A percentile compares a stretch with the other conserved stretches of the same genome.
phyloP scores from a whole-genome alignment of 176 grass and related monocot genomes.

The Lolium multiflorum region DNA sequence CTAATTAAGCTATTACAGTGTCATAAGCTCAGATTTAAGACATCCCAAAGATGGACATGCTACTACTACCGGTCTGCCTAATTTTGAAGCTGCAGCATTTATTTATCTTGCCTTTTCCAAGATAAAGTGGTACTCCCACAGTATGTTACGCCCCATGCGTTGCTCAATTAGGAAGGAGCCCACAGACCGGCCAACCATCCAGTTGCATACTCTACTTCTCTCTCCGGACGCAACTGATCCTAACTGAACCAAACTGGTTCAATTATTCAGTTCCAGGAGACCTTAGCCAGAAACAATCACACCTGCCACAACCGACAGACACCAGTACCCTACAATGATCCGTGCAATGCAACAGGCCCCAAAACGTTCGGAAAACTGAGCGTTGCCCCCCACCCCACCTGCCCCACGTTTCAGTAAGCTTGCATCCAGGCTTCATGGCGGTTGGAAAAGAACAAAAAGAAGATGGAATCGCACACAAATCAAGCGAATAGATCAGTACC shows the following conservation, averaged over 20 bases:
- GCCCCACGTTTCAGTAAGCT: neutral
- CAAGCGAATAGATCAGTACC: neutral
- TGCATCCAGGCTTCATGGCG: neutral
- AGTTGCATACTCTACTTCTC: neutral
- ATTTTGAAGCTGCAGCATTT: neutral
- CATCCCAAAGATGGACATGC: slow-evolving; percentile 2
- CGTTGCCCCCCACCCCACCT: neutral
- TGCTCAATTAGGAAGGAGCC: slow-evolving; percentile 34
- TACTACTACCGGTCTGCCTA: neutral
- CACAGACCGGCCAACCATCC: slow-evolving; percentile 30
- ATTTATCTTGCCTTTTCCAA: neutral
- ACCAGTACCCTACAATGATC: neutral
- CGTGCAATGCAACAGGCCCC: neutral
- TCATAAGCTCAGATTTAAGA: neutral
- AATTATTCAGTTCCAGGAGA: slow-evolving; percentile 3
- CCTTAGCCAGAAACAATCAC: neutral
- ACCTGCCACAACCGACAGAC: neutral
- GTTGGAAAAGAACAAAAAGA: neutral
- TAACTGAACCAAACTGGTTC: slow-evolving; percentile 30
- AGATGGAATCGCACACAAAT: neutral
- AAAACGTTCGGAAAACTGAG: neutral
- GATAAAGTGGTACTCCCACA: neutral
- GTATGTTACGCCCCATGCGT: neutral
- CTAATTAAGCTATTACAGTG: neutral
- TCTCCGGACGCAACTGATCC: neutral